Evolutionary conservation across 129 eudicot species (phyloP), one percentile per base, ranked within the genome.

Genomic region (Arctium minus): DNA sequence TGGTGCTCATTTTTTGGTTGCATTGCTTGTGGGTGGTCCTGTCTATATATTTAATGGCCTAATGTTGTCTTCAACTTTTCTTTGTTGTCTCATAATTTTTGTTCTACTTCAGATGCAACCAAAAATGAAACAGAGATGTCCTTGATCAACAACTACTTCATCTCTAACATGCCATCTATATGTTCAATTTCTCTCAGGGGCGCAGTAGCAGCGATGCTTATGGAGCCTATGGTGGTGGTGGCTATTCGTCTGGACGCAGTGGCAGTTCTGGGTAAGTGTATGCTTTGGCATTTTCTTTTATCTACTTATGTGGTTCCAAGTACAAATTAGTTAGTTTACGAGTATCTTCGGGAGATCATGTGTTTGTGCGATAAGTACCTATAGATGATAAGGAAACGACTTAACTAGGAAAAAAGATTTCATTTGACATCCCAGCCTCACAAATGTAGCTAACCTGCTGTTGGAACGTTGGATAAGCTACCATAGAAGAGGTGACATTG

Each of bases 211-310:
- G 91, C 6, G 82, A 86, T 46, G 77, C 88, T 75, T 96, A 96
- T 79, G 99, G 98, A 79, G 91, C 85, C n/a, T 96, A 93, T 80
- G 94, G 97, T 18, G 88, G 92, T n/a, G 88, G 92, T 15, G 88
- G 92, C 75, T 90, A 96, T 83, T 91, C 98, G 60, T 87, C 95
- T 64, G 99, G 98, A 15, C 99, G 97, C 75, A 86, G 88, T 85
- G 88, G 90, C 73, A 86, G 92, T 85, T 90, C 97, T 75, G 96
- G 99, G 99, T 96, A 88, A 83, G 87, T 50, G 12, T 78, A 46
- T 83, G 48, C 36, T 67, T 44, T 67, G 33, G 3, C 36, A 15
- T 50, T 62, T 72, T 33, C 37, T n/a, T 64, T 40, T 15, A 30
- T 39, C 50, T 76, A 68, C 18, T 35, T 73, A 40, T 69, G 36